Base-by-base conservation (phyloP, 169 alveolate genomes). In the Plasmodium inui region DNA sequence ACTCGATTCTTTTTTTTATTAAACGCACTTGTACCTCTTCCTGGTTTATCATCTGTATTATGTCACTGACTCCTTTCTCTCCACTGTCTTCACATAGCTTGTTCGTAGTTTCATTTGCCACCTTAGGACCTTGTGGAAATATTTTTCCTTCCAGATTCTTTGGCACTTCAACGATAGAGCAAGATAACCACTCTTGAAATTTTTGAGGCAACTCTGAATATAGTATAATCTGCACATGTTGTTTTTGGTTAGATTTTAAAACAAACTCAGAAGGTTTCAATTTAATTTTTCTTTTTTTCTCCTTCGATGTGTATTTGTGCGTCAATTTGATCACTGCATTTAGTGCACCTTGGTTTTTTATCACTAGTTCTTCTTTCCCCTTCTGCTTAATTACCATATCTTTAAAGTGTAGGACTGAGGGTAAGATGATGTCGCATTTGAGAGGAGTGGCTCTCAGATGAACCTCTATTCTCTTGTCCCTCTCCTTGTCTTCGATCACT, bases 301-400 rank as follows among this genome's bases (percentile, higher is more conserved):
- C 89, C 50, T 88, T 88, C 17, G 89, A 61, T 61, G 73, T 10
- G 32, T 32, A 78, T 88, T 88, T 88, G 71, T 88, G 83, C 39
- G 89, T 78, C 50, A 88, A 88, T 79, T 88, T 88, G 7, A 88
- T 28, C 12, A 88, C 46, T 37, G 90, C 83, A 79, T 88, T 78
- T 80, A 88, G 50, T 57, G 88, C 10, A 19, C 94, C 94, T 39
- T 88, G 76, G 53, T 88, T 88, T 88, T 34, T 53, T 88, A 80
- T 39, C 10, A 78, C 22, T 39, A 88, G 34, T 61, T 88, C 94
- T 88, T 88, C 89, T 55, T 14, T 88, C 28, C 46, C 82, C 53
- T 88, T 88, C 55, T 88, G 94, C 30, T 88, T 88, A 9, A 88
- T 88, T 57, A 88, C 94, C 89, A 79, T 88, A 34, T 88, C 94